Evolutionary conservation across 345 rosid genomes (phyloP).

Genomic region (Toxicodendron radicans): DNA sequence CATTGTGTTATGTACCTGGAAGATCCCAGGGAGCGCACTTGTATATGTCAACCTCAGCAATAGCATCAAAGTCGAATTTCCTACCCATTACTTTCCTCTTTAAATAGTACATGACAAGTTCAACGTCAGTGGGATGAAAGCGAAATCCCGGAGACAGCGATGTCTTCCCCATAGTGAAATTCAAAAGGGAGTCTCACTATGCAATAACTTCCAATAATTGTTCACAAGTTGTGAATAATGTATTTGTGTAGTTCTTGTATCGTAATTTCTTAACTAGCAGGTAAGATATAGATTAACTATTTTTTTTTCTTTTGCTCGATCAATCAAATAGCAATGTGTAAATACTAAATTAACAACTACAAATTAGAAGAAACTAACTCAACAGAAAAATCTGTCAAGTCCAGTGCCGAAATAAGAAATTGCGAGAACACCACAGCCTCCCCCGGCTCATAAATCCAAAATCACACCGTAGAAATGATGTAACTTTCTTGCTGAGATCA

Average conservation of each 20-base stretch:
- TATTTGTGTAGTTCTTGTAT: neutral
- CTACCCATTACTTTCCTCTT: conserved; percentile 65
- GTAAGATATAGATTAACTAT: neutral
- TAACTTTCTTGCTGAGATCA: conserved; percentile 31
- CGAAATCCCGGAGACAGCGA: conserved; percentile 67
- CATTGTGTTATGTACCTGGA: conserved; percentile 27
- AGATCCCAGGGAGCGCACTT: conserved; percentile 72
- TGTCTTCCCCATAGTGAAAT: conserved; percentile 39
- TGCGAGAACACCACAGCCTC: conserved; percentile 64
- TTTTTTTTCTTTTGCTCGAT: neutral
- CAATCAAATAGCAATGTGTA: neutral
- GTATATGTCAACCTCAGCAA: conserved; percentile 63
- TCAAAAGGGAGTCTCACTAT: conserved; percentile 16
- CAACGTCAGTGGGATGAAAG: conserved; percentile 82
- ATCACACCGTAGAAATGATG: conserved; percentile 44
- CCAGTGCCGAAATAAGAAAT: conserved; percentile 62
- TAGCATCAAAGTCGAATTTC: conserved; percentile 38
- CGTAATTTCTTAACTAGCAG: neutral
- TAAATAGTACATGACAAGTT: conserved; percentile 62
- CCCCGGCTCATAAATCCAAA: conserved; percentile 74
- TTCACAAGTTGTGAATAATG: conserved; percentile 1
- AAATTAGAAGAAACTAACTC: neutral
- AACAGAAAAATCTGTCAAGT: conserved; percentile 42
- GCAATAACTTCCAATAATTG: neutral
- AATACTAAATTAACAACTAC: neutral